Conservation (phyloP, 2,329 filamentous ascomycete species). For the Aspergillus novoparasiticus region DNA sequence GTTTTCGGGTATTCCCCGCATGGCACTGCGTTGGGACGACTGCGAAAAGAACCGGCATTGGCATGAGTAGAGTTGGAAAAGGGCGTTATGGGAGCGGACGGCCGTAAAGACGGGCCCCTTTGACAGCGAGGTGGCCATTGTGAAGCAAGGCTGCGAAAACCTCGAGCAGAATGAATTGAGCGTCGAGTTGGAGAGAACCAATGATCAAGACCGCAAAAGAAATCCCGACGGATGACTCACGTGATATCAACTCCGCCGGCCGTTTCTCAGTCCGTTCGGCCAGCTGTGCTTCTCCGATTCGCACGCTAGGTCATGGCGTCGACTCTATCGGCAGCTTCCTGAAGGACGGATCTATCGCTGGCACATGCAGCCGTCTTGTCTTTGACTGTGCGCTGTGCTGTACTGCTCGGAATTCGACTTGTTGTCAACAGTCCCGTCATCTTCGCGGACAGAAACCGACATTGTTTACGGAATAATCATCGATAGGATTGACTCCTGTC, state of each 20-base stretch:
- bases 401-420: neutral
- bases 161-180: neutral
- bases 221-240: slow-evolving; percentile 10
- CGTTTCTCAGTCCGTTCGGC: neutral
- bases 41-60: slow-evolving; percentile 42
- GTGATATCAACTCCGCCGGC: slow-evolving; percentile 7
- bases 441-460: neutral
- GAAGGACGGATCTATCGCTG: neutral
- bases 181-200: neutral
- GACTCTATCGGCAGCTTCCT: neutral
- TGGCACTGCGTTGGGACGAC: slow-evolving; percentile 23
- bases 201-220: slow-evolving; percentile 7
- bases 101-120: slow-evolving; percentile 24
- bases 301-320: neutral
- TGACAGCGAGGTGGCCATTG: slow-evolving; percentile 38
- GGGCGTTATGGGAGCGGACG: slow-evolving; percentile 19
- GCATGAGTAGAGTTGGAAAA: slow-evolving; percentile 21
- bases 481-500: slow-evolving; percentile 1
- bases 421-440: neutral
- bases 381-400: slow-evolving; percentile 1
- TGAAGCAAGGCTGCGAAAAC: neutral
- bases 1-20: slow-evolving; percentile 22
- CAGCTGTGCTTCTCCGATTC: neutral
- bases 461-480: neutral
- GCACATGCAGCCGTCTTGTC: neutral